Conservation (phyloP, 1,284 basidiomycete species). For the Hemileia vastatrix region DNA sequence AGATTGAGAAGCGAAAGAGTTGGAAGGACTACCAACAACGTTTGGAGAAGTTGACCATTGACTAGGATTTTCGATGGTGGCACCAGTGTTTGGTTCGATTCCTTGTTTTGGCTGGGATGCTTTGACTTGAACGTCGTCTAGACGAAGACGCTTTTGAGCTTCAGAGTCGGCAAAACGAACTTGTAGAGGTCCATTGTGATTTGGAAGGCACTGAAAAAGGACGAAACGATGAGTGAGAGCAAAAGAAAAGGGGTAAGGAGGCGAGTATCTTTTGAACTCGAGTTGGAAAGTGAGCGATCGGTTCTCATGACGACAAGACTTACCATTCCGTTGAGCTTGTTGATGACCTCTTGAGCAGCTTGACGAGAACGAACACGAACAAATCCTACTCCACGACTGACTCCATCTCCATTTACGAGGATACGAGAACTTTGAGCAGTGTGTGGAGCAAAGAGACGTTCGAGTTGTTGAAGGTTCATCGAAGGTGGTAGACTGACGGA, state of each 20-base stretch:
- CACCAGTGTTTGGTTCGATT: not conserved
- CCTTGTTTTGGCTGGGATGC: not conserved
- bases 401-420: constrained; percentile 31
- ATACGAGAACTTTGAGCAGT: constrained; percentile 34
- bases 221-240: not conserved
- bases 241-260: not conserved
- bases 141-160: constrained; percentile 30
- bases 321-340: constrained; percentile 30
- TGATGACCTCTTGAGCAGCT: constrained; percentile 33
- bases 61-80: not conserved
- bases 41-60: not conserved
- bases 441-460: constrained; percentile 36
- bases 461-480: constrained; percentile 27
- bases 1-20: not conserved
- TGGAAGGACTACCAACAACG: not conserved
- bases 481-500: not conserved
- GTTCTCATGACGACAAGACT: not conserved
- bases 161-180: constrained; percentile 39
- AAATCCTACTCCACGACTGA: constrained; percentile 34
- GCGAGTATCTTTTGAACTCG: no score
- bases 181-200: constrained; percentile 30
- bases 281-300: no score
- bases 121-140: not conserved
- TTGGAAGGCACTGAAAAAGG: constrained; percentile 23
- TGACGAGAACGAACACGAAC: constrained; percentile 31